Base-by-base conservation (phyloP, 2,329 filamentous ascomycete genomes). In the Trichoderma sp. region DNA sequence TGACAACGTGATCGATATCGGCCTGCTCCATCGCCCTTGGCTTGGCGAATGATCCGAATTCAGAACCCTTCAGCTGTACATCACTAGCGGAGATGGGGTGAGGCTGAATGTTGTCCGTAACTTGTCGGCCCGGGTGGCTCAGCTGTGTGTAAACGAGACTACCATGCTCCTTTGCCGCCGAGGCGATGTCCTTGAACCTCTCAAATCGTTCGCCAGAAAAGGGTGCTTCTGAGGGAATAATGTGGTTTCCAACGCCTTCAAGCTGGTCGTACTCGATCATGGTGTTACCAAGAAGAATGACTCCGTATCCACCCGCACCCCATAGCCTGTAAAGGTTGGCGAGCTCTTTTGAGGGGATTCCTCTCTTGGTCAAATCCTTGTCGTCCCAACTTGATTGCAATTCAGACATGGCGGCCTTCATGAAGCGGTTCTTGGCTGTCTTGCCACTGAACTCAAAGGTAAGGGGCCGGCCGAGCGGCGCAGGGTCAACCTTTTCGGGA, bases 371-470 rank as follows among this genome's bases (percentile, higher is more conserved):
- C 9, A 89, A 78, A 74, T 90, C 85, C 29, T 86, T 86, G 7
- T 88, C 84, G 75, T 89, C 86, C 90, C 90, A 93, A 6, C 88
- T 90, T 0, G 90, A 89, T 16, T 93, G 83, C 8, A 88, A 85
- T 81, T 94, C 92, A 2, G 89, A 89, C 91, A 93, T 93, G 59
- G 92, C 89, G 6, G 86, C 90, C 82, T 93, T 93, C 77, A 93
- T 82, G 79, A 93, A 91, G n/a, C 91, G 86, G 80, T 93, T 93
- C 59, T 87, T 88, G 2, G 91, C 91, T 2, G 87, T 88, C 75
- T 85, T 86, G 69, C 87, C 86, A 59, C 88, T 88, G 81, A 89
- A 89, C 31, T 83, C 81, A 77, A 89, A 89, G 21, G 83, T 81
- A 64, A 90, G 83, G 11, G 88, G 87, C 78, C 85, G 78, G 14